Base-by-base conservation (phyloP, 306 rosid species). In the Biancaea sappan region DNA sequence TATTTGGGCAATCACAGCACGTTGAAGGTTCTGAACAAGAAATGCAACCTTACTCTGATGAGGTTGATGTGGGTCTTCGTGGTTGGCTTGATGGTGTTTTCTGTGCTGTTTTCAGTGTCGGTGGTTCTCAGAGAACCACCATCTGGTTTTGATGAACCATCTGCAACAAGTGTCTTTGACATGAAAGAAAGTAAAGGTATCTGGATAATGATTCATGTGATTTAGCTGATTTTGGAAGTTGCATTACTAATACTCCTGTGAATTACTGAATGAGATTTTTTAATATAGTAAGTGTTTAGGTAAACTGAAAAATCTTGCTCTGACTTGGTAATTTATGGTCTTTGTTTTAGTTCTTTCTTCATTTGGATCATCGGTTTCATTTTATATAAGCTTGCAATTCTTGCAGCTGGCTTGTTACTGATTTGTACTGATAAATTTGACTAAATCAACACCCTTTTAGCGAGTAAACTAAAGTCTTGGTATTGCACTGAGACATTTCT, bases 41-140 rank as follows among this genome's bases (percentile, higher is more conserved):
- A 80, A 77, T 41, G 71, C 6, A 77, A 74, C 50, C 77, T 71
- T 52, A 76, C 60, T 35, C 57, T 77, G 60, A 86, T 84, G 80
- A 81, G 79, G 69, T 16, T 79, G 21, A 60, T 86, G 83, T 87
- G 88, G 67, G 34, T 84, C 79, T 65, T 84, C 37, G 84, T 82
- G 38, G 81, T 82, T 50, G 51, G 69, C 10, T 59, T 84, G 80
- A 82, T 88, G 73, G 19, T 88, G 31, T 31, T 86, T 29, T 86
- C 90, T 40, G 87, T 75, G 0, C 6, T 88, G 62, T 84, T 88
- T 66, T 86, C 91, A 3, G 82, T 82, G 25, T 78, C 84, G 12
- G 74, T 86, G 28, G 82, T 88, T 76, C 83, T 88, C 59, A 76
- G 69, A 72, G 93, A 86, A 66, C 86, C 86, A 0, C 89, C 86